These are phyloP conservation scores for Hericium erinaceus DNA, from an alignment of 768 basidiomycete genomes.

Conservation along the genomic window DNA sequence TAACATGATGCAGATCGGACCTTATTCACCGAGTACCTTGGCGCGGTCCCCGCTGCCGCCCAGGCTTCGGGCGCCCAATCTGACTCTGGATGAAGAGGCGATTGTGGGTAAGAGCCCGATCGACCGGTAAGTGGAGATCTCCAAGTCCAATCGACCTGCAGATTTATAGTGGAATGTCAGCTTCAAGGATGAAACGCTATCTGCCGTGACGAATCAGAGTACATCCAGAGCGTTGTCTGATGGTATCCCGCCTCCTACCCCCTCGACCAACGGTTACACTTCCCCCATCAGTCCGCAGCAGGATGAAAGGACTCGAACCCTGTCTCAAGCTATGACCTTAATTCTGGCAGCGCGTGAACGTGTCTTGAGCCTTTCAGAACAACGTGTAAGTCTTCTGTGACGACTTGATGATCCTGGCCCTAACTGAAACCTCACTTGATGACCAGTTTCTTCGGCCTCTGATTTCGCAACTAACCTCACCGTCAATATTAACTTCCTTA, in stretches of 20 bases:
- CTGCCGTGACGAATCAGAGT: not conserved
- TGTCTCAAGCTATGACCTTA: conserved; percentile 58
- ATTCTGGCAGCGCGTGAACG: conserved; percentile 62
- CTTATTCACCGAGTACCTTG: conserved; percentile 68
- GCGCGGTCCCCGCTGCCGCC: conserved; percentile 69
- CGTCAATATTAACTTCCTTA: conserved; percentile 52
- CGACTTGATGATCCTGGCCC: no score
- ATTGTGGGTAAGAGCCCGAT: conserved; percentile 1
- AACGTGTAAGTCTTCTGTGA: conserved; percentile 41
- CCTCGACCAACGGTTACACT: conserved; percentile 2
- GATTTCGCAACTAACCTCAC: conserved; percentile 33
- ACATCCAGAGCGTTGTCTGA: not conserved
- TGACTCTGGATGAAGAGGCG: conserved; percentile 54
- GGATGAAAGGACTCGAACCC: conserved; percentile 47
- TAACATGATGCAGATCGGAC: conserved; percentile 52
- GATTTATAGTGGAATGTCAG: conserved; percentile 1
- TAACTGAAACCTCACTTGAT: not conserved
- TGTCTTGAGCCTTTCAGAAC: conserved; percentile 66
- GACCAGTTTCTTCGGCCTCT: conserved; percentile 43
- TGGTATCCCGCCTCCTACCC: not conserved
- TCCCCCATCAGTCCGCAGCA: conserved; percentile 33
- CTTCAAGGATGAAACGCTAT: conserved; percentile 5
- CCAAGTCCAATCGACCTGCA: not conserved
- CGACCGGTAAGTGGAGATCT: conserved; percentile 4
- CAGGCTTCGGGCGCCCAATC: conserved; percentile 63